phyloP scores from a whole-genome alignment of 805 yeast genomes.

The Zygoascus bituminiphila region DNA sequence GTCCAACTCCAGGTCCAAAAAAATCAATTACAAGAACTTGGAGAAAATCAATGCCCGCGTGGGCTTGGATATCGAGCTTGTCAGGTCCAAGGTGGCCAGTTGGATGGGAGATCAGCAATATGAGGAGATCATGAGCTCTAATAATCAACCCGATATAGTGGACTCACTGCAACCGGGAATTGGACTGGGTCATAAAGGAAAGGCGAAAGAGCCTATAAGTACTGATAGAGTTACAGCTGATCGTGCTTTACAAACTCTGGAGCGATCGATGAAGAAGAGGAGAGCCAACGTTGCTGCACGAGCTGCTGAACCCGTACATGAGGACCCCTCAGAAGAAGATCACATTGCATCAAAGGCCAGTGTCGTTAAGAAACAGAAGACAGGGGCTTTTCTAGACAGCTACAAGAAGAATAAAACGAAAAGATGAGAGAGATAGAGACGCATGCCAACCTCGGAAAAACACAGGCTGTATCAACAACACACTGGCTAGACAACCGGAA shows the following conservation, averaged over 20 bases:
- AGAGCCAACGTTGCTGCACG: not conserved
- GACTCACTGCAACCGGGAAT: slow-evolving; percentile 1
- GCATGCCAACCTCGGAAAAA: too few relatives aligned
- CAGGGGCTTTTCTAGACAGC: slow-evolving; percentile 10
- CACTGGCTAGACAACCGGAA: too few relatives aligned
- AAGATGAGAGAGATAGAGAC: too few relatives aligned
- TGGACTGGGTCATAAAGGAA: not conserved
- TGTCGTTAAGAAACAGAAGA: slow-evolving; percentile 4
- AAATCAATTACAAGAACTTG: not conserved
- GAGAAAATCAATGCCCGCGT: not conserved
- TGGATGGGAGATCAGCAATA: not conserved
- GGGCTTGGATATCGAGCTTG: not conserved
- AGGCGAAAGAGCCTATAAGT: not conserved
- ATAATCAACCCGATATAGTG: not conserved
- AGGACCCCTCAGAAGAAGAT: slow-evolving; percentile 2
- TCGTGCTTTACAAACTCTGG: not conserved
- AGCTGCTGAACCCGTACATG: not conserved
- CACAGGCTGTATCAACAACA: too few relatives aligned
- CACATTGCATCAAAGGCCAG: slow-evolving; percentile 1
- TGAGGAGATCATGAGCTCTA: slow-evolving; percentile 1
- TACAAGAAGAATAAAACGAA: slow-evolving; percentile 8
- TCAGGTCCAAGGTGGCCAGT: not conserved
- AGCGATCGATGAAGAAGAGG: slow-evolving; percentile 1
- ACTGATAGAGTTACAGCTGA: not conserved
- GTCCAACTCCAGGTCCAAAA: not conserved